phyloP scores from a whole-genome alignment of 371 early-diverging fungal genomes.

The Zychaea mexicana region DNA sequence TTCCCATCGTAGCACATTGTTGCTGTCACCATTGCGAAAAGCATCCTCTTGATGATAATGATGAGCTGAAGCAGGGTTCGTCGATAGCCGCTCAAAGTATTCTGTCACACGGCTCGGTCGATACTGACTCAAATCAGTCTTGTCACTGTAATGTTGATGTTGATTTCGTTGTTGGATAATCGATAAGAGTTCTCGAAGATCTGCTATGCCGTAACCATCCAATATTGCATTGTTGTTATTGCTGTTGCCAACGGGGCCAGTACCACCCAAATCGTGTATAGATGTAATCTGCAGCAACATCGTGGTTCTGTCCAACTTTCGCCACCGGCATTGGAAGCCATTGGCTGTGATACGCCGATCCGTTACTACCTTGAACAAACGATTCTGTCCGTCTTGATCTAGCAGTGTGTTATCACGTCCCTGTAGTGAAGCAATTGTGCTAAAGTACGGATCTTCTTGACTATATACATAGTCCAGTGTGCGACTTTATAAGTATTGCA shows the following conservation, averaged over 20 bases:
- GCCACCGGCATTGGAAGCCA: slow-evolving; percentile 36
- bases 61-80: not conserved
- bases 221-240: too few relatives aligned
- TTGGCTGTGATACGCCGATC: slow-evolving; percentile 26
- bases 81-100: not conserved
- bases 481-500: not conserved
- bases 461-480: not conserved
- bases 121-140: not conserved
- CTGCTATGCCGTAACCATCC: not conserved
- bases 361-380: slow-evolving; percentile 18
- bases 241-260: too few relatives aligned
- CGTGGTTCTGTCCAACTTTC: not conserved
- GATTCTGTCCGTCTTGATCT: not conserved
- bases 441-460: slow-evolving; percentile 19
- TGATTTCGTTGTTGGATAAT: not conserved
- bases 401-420: slow-evolving; percentile 18
- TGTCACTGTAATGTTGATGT: not conserved
- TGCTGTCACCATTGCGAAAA: not conserved
- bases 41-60: not conserved
- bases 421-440: slow-evolving; percentile 12
- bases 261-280: not conserved
- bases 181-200: not conserved
- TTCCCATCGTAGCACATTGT: not conserved
- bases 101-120: not conserved
- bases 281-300: not conserved